phyloP scores from a whole-genome alignment of 192 early-diverging fungal species.

The Umbelopsis isabellina region DNA sequence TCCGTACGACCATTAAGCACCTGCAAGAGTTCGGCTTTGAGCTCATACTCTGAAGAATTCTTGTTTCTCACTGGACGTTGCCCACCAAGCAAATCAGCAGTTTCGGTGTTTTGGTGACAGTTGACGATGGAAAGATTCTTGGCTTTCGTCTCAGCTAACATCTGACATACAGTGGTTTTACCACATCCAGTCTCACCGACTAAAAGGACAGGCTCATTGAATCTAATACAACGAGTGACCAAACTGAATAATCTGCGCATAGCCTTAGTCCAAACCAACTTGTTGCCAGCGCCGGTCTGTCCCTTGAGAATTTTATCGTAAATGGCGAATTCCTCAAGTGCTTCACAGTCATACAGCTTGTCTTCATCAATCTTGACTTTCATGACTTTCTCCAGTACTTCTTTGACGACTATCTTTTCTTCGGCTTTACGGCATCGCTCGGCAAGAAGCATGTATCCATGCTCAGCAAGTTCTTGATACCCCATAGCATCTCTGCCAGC shows the following conservation, averaged over 20 bases:
- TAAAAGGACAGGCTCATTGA: slow-evolving; percentile 90
- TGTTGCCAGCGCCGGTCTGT: slow-evolving; percentile 31
- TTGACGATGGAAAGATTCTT: slow-evolving; percentile 86
- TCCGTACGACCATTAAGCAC: background rate
- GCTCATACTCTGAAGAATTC: slow-evolving; percentile 51
- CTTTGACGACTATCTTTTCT: slow-evolving; percentile 79
- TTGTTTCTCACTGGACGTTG: slow-evolving; percentile 90
- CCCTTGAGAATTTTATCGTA: slow-evolving; percentile 38
- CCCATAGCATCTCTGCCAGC: slow-evolving; percentile 78
- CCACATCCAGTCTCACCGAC: slow-evolving; percentile 99
- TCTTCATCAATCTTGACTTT: slow-evolving; percentile 64
- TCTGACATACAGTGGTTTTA: slow-evolving; percentile 97
- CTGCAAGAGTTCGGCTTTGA: slow-evolving; percentile 47
- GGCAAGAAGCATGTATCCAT: slow-evolving; percentile 94
- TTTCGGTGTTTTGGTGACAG: slow-evolving; percentile 96
- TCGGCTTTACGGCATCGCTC: slow-evolving; percentile 85
- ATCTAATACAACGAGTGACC: slow-evolving; percentile 75
- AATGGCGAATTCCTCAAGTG: slow-evolving; percentile 57
- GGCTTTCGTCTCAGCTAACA: slow-evolving; percentile 71
- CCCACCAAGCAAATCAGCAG: slow-evolving; percentile 90
- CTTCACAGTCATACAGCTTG: slow-evolving; percentile 62
- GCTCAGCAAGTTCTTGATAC: slow-evolving; percentile 86
- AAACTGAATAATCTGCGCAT: slow-evolving; percentile 91
- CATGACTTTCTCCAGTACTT: slow-evolving; percentile 86
- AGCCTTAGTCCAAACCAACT: slow-evolving; percentile 92